Evolutionary conservation across 2,329 filamentous ascomycete genomes (phyloP).

Genomic region (Curvularia sp.): DNA sequence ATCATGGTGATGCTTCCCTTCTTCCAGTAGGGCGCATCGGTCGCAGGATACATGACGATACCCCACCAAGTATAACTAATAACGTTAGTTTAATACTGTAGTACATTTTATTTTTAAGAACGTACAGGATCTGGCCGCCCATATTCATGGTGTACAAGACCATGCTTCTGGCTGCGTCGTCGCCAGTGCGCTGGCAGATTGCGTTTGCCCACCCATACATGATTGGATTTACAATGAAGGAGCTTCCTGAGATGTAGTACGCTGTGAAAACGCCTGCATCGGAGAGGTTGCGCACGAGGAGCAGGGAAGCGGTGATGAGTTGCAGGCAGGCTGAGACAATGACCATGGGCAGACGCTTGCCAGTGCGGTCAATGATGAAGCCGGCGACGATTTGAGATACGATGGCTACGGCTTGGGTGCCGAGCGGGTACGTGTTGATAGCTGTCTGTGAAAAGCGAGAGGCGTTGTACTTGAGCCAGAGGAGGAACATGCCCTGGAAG

Average conservation of each 20-base stretch:
- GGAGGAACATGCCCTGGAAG: slow-evolving; percentile 32
- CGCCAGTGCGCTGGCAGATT: slow-evolving; percentile 46
- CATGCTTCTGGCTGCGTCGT: slow-evolving; percentile 52
- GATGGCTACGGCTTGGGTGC: slow-evolving; percentile 63
- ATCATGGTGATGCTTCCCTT: slow-evolving; percentile 50
- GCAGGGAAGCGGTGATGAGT: slow-evolving; percentile 40
- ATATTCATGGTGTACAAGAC: slow-evolving; percentile 51
- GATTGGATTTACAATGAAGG: slow-evolving; percentile 50
- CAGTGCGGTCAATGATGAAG: slow-evolving; percentile 47
- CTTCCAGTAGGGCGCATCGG: slow-evolving; percentile 53
- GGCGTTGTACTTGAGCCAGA: slow-evolving; percentile 29
- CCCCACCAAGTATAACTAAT: slow-evolving; percentile 53
- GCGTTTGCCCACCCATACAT: slow-evolving; percentile 49
- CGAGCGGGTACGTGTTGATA: slow-evolving; percentile 65
- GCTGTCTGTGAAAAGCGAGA: slow-evolving; percentile 50
- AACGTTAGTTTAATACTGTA: too few species aligned
- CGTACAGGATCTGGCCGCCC: slow-evolving; percentile 44
- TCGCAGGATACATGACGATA: slow-evolving; percentile 53
- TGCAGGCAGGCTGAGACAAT: slow-evolving; percentile 42
- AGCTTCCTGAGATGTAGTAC: slow-evolving; percentile 47
- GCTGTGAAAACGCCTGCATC: slow-evolving; percentile 45
- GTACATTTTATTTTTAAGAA: too few species aligned
- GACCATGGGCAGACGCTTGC: slow-evolving; percentile 43
- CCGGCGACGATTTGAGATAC: slow-evolving; percentile 52
- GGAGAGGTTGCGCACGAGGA: slow-evolving; percentile 42